Evolutionary conservation across 805 yeast species (phyloP).

Genomic region (Kodamaea kaohsiungensis): DNA sequence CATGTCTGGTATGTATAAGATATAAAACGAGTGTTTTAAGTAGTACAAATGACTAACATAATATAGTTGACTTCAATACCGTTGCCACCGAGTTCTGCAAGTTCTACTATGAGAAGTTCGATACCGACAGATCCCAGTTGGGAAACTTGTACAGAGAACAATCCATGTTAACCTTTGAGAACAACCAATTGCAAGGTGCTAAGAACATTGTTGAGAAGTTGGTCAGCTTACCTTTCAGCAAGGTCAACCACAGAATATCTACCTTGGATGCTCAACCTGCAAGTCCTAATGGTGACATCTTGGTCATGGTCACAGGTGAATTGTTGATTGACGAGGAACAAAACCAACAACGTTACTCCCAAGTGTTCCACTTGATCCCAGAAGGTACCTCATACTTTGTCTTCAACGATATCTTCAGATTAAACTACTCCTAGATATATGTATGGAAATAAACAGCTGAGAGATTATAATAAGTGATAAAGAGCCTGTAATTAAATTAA

Average conservation of each 20-base stretch:
- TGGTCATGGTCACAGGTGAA: constrained; percentile 98
- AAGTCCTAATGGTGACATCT: constrained; percentile 85
- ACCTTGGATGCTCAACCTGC: constrained; percentile 99
- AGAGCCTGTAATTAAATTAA: too few relatives aligned
- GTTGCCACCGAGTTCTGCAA: constrained; percentile 79
- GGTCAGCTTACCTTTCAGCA: constrained; percentile 83
- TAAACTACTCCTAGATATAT: constrained; percentile 56
- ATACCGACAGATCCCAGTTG: constrained; percentile 86
- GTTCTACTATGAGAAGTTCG: constrained; percentile 95
- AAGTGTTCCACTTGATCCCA: constrained; percentile 94
- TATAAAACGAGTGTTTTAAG: not conserved
- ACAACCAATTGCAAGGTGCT: constrained; percentile 92
- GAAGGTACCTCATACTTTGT: constrained; percentile 91
- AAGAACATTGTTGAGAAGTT: constrained; percentile 91
- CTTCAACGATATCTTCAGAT: constrained; percentile 94
- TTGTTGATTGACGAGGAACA: constrained; percentile 90
- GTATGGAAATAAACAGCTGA: not conserved
- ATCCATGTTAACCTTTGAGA: constrained; percentile 97
- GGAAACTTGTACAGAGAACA: constrained; percentile 95
- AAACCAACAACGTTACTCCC: constrained; percentile 94
- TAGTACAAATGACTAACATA: constrained; percentile 6
- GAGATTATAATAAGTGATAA: too few relatives aligned
- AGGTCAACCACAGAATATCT: constrained; percentile 90
- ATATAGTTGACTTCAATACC: constrained; percentile 43
- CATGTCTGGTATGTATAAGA: constrained; percentile 31